These are phyloP conservation scores for Mortierella sp. DNA, from an alignment of 371 early-diverging fungal genomes.

Conservation along the genomic window DNA sequence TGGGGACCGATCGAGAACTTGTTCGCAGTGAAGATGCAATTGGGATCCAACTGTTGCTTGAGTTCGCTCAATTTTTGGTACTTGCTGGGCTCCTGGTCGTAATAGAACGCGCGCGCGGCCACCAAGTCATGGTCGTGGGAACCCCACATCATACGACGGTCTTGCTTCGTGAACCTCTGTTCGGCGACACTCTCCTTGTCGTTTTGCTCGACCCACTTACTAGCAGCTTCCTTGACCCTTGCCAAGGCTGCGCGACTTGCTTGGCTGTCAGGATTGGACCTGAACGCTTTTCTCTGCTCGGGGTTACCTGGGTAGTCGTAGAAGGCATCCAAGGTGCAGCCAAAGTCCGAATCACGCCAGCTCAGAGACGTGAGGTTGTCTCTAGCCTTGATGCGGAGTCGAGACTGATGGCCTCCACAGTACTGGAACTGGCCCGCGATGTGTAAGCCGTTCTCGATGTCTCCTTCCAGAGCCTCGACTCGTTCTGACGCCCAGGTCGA, in stretches of 20 bases:
- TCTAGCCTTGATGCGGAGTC: slow-evolving; percentile 12
- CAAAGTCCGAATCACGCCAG: slow-evolving; percentile 39
- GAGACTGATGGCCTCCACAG: slow-evolving; percentile 34
- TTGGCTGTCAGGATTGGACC: too few relatives aligned
- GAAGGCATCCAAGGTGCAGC: slow-evolving; percentile 22
- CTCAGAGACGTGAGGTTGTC: slow-evolving; percentile 27
- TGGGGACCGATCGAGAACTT: slow-evolving; percentile 42
- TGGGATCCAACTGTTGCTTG: slow-evolving; percentile 33
- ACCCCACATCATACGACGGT: slow-evolving; percentile 55
- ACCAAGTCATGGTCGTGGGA: slow-evolving; percentile 43
- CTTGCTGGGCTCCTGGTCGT: slow-evolving; percentile 20
- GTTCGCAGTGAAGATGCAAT: slow-evolving; percentile 47
- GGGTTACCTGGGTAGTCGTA: slow-evolving; percentile 10
- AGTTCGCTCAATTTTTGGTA: slow-evolving; percentile 25
- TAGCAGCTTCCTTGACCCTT: neutral
- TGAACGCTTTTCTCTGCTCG: too few relatives aligned
- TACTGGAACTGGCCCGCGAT: slow-evolving; percentile 43
- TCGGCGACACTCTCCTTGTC: slow-evolving; percentile 19
- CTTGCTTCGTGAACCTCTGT: slow-evolving; percentile 22
- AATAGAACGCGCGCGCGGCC: slow-evolving; percentile 8
- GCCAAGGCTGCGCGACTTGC: too few relatives aligned
- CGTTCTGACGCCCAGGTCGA: slow-evolving; percentile 23
- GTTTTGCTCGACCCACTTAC: slow-evolving; percentile 9
- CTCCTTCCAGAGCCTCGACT: slow-evolving; percentile 11
- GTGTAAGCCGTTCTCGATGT: neutral